These are phyloP conservation scores for Oidium heveae DNA, from an alignment of 2,329 filamentous ascomycete species.

Conservation along the genomic window DNA sequence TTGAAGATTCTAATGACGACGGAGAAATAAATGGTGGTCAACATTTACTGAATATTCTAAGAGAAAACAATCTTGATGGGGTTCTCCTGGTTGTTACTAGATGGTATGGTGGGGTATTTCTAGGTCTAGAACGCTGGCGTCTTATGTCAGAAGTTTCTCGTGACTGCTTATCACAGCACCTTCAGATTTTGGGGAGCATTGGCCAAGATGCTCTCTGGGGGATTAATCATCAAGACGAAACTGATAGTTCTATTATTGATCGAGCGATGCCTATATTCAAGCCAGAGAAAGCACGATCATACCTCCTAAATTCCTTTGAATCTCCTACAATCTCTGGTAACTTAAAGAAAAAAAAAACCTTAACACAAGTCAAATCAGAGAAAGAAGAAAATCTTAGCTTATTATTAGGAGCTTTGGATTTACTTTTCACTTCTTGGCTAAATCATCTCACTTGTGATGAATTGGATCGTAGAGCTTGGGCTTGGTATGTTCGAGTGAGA, in stretches of 20 bases:
- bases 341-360: conserved; percentile 25
- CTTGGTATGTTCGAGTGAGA: conserved; percentile 54
- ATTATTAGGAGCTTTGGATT: conserved; percentile 43
- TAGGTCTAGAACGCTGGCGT: conserved; percentile 35
- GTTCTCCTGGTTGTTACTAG: conserved; percentile 32
- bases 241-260: neutral
- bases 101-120: conserved; percentile 36
- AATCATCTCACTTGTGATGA: conserved; percentile 35
- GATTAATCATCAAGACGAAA: conserved; percentile 20
- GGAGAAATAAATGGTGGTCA: conserved; percentile 34
- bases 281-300: conserved; percentile 39
- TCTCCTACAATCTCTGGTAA: conserved; percentile 12
- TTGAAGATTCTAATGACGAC: conserved; percentile 21
- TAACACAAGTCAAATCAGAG: conserved; percentile 26
- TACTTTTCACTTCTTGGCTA: conserved; percentile 52
- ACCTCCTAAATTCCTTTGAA: conserved; percentile 33
- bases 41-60: conserved; percentile 28
- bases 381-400: conserved; percentile 44
- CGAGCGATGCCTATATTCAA: conserved; percentile 37
- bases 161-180: conserved; percentile 26
- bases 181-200: conserved; percentile 18
- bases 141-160: conserved; percentile 32
- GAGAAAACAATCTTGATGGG: conserved; percentile 24
- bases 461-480: conserved; percentile 52
- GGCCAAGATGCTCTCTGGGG: conserved; percentile 34